These are phyloP conservation scores for Candolleomyces eurysporus DNA, from an alignment of 768 basidiomycete genomes.

Conservation along the genomic window DNA sequence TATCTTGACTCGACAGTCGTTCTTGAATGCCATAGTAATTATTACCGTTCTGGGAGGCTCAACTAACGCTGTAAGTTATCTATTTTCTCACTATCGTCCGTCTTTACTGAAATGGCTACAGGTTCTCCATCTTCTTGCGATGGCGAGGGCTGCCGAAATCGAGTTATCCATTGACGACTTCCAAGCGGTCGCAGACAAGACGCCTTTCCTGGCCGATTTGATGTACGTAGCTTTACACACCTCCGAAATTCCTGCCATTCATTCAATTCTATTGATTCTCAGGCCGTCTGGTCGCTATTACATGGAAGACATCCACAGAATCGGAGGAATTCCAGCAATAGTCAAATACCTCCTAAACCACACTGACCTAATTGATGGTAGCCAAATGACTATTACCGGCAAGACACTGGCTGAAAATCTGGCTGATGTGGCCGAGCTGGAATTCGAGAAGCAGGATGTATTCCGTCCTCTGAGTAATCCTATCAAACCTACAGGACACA, in stretches of 20 bases:
- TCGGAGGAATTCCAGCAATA: conserved; percentile 82
- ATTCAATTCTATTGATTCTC: background rate
- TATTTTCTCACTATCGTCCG: background rate
- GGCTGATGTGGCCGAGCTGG: conserved; percentile 67
- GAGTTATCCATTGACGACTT: conserved; percentile 83
- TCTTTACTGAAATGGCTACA: conserved; percentile 21
- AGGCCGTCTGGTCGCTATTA: conserved; percentile 85
- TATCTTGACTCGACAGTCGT: conserved; percentile 48
- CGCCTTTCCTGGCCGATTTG: conserved; percentile 84
- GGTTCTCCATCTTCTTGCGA: conserved; percentile 83
- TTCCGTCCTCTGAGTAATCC: conserved; percentile 71
- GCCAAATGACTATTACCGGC: conserved; percentile 86
- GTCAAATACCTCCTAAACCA: conserved; percentile 81
- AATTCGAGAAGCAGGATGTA: conserved; percentile 75
- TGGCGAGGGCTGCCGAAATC: conserved; percentile 76
- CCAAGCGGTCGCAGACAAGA: conserved; percentile 73
- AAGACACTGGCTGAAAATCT: conserved; percentile 88
- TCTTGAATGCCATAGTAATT: conserved; percentile 82
- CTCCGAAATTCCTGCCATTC: background rate
- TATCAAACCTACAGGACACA: conserved; percentile 84
- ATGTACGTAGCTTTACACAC: conserved; percentile 27
- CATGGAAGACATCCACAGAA: conserved; percentile 87
- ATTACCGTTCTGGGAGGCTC: conserved; percentile 82
- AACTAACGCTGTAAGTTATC: conserved; percentile 70
- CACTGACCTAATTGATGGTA: conserved; percentile 77